Evolutionary conservation across 495 filamentous ascomycete species (phyloP).

Genomic region (Talaromyces ruber): DNA sequence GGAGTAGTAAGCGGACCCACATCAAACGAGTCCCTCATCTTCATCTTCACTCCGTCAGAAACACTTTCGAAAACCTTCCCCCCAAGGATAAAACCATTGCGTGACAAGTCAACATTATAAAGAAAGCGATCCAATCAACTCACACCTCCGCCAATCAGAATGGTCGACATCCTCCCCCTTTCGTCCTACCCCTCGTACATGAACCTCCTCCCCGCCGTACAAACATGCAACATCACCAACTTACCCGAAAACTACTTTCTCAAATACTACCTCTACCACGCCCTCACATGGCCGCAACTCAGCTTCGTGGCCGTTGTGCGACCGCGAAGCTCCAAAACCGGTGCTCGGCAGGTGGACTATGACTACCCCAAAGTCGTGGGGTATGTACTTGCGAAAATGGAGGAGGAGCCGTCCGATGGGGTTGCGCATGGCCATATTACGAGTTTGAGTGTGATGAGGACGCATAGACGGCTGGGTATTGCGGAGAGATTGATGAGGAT

Average conservation of each 20-base stretch:
- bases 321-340: slow-evolving; percentile 36
- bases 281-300: slow-evolving; percentile 93
- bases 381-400: slow-evolving; percentile 99
- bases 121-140: not conserved
- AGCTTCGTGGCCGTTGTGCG: slow-evolving; percentile 94
- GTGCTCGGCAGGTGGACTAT: slow-evolving; percentile 30
- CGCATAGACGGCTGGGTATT: slow-evolving; percentile 81
- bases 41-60: not conserved
- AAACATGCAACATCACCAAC: slow-evolving; percentile 98
- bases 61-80: not conserved
- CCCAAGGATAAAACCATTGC: not conserved
- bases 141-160: slow-evolving; percentile 7
- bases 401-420: slow-evolving; percentile 90
- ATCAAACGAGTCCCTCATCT: not conserved
- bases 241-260: slow-evolving; percentile 99
- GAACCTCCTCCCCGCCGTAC: slow-evolving; percentile 77
- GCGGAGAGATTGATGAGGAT: slow-evolving; percentile 97
- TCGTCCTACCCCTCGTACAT: slow-evolving; percentile 42
- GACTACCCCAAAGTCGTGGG: slow-evolving; percentile 97
- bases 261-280: slow-evolving; percentile 99
- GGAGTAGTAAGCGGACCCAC: not conserved
- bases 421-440: slow-evolving; percentile 96
- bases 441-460: slow-evolving; percentile 89
- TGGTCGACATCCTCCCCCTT: slow-evolving; percentile 45
- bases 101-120: not conserved